Conservation (phyloP, 768 basidiomycete genomes). For the Tricholomella constricta region DNA sequence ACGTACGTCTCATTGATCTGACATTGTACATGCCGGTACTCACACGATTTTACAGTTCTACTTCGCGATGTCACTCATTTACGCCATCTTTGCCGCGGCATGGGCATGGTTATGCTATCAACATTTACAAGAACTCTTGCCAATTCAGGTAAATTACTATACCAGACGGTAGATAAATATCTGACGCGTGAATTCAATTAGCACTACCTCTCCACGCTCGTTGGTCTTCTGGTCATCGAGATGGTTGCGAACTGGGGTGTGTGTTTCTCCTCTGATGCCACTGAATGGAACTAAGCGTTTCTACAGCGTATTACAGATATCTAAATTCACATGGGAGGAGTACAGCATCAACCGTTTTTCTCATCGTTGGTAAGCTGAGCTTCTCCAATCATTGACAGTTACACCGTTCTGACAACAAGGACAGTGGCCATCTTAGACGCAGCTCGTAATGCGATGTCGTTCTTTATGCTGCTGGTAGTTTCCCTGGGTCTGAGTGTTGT, state of each 20-base stretch:
- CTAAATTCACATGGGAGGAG: conserved; percentile 85
- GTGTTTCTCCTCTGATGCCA: conserved; percentile 13
- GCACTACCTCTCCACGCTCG: conserved; percentile 90
- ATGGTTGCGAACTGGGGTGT: conserved; percentile 91
- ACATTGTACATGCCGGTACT: neutral
- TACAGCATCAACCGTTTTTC: conserved; percentile 80
- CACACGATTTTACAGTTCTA: conserved; percentile 66
- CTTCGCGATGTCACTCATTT: conserved; percentile 80
- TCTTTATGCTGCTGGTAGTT: conserved; percentile 94
- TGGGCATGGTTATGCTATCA: conserved; percentile 89
- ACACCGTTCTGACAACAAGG: conserved; percentile 7
- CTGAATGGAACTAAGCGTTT: neutral
- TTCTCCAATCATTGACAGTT: neutral
- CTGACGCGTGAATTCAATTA: conserved; percentile 28
- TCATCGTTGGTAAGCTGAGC: conserved; percentile 78
- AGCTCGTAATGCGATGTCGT: conserved; percentile 89
- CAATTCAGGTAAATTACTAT: conserved; percentile 64
- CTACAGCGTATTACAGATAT: conserved; percentile 87
- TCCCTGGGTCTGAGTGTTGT: conserved; percentile 92
- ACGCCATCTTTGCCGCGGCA: conserved; percentile 59
- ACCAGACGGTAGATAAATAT: neutral
- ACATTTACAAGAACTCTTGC: conserved; percentile 81
- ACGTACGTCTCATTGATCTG: conserved; percentile 49
- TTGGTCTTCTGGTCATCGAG: conserved; percentile 86
- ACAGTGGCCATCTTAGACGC: conserved; percentile 94